phyloP scores from a whole-genome alignment of 352 stramenopile species.

The Blastocystis sp. region DNA sequence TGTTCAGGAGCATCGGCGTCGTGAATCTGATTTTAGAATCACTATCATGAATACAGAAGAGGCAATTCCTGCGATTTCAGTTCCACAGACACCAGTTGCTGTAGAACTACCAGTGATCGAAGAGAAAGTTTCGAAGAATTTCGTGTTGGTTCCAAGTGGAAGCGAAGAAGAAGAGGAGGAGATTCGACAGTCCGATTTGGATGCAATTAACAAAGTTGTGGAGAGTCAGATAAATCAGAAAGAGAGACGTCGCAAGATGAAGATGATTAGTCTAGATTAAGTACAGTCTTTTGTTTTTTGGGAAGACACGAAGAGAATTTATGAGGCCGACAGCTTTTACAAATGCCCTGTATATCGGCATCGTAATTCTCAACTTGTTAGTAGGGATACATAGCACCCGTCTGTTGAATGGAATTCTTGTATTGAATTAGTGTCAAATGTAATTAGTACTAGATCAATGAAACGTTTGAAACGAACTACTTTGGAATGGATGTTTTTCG shows the following conservation, averaged over 20 bases:
- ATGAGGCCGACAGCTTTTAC: neutral
- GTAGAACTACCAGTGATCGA: neutral
- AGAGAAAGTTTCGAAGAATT: neutral
- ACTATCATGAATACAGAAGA: constrained; percentile 33
- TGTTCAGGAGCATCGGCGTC: constrained; percentile 19
- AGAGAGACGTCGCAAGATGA: constrained; percentile 5
- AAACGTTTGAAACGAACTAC: neutral
- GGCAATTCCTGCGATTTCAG: constrained; percentile 21
- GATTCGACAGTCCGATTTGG: neutral
- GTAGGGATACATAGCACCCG: neutral
- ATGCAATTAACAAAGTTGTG: constrained; percentile 3
- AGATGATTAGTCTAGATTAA: constrained; percentile 61
- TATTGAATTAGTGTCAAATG: neutral
- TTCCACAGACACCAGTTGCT: neutral
- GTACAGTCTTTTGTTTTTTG: neutral
- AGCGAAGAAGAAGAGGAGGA: constrained; percentile 41
- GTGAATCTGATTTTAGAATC: constrained; percentile 40
- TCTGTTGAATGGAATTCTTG: neutral
- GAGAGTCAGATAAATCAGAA: neutral
- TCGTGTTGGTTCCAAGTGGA: neutral
- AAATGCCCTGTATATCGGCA: neutral
- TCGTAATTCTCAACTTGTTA: neutral
- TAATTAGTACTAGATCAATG: neutral
- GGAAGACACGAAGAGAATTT: neutral
- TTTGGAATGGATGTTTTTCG: neutral